Base-by-base conservation (phyloP, 2,329 filamentous ascomycete species). In the Phialocephala subalpina region DNA sequence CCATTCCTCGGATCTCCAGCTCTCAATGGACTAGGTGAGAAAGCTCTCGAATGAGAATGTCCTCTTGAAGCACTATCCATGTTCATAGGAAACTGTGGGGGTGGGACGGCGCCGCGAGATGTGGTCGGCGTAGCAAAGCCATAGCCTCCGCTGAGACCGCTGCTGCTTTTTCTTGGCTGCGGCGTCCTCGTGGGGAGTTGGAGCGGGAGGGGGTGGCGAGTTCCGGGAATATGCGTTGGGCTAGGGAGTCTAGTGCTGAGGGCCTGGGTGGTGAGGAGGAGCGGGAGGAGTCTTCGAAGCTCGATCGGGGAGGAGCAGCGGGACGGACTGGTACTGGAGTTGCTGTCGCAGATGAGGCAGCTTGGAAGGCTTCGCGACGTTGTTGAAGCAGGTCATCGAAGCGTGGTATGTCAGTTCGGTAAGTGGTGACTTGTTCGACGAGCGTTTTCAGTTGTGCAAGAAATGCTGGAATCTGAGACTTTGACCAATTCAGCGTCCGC, bases 381-480 rank as follows among this genome's bases (percentile, higher is more conserved):
- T 85, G 88, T 78, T 84, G 89, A 3, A 94, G 80, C 2, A 94
- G 82, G 42, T 91, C 88, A 60, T 93, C 89, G 74, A 94, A 94
- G 42, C 92, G 87, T 0, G 90, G 87, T 7, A 94, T 84, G 6
- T 86, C 85, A 56, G 82, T 80, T 61, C 87, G 86, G 80, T 90
- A 93, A 1, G 80, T 80, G 16, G 82, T 78, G 14, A 92, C 84
- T 74, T 93, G 88, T 27, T 87, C 83, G 12, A 87, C 84, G 0
- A 94, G 82, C 7, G 77, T 79, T 69, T 88, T 84, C 0, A 94
- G 77, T 25, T 89, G 81, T 1, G 78, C 77, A 16, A 92, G 81
- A 3, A 92, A 81, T 35, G 82, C 82, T 22, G 83, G 85, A 22
- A 85, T 77, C 58, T 82, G 82, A 67, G 79, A 82, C 69, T 77